Conservation (phyloP, 257 asterid genomes). For the Solanum medicagineum region DNA sequence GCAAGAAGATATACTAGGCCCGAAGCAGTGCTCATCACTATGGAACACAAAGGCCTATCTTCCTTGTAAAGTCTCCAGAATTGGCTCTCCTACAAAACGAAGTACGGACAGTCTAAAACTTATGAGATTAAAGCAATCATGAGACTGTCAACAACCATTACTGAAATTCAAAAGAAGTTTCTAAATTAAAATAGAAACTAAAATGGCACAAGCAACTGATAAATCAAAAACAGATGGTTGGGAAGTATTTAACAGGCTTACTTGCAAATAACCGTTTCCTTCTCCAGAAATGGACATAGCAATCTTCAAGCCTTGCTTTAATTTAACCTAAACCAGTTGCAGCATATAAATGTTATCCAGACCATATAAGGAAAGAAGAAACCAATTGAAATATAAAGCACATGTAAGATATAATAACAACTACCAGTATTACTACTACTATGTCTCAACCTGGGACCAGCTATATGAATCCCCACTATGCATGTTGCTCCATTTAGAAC, state of each 20-base stretch:
- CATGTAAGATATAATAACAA: not conserved
- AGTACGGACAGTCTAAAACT: not conserved
- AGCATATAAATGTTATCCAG: not conserved
- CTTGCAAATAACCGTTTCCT: slow-evolving; percentile 94
- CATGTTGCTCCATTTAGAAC: not conserved
- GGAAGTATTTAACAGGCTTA: slow-evolving; percentile 13
- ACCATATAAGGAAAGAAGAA: not conserved
- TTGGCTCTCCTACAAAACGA: slow-evolving; percentile 57
- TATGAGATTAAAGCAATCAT: not conserved
- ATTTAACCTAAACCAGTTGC: slow-evolving; percentile 46
- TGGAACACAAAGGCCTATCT: slow-evolving; percentile 51
- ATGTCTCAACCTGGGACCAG: not conserved
- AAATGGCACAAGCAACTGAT: not conserved
- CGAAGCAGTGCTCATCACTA: slow-evolving; percentile 79
- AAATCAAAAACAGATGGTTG: not conserved
- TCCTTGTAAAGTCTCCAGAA: slow-evolving; percentile 97
- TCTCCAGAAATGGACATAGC: slow-evolving; percentile 87
- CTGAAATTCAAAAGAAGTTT: not conserved
- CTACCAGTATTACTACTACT: not conserved
- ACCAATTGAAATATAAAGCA: not conserved
- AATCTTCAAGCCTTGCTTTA: slow-evolving; percentile 88
- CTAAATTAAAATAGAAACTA: not conserved
- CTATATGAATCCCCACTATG: not conserved
- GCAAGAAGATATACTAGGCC: slow-evolving; percentile 95
- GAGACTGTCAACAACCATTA: not conserved